Evolutionary conservation across 1,284 basidiomycete species (phyloP), one percentile per base, ranked within the genome.

Genomic region (Rhodotorula sp.): DNA sequence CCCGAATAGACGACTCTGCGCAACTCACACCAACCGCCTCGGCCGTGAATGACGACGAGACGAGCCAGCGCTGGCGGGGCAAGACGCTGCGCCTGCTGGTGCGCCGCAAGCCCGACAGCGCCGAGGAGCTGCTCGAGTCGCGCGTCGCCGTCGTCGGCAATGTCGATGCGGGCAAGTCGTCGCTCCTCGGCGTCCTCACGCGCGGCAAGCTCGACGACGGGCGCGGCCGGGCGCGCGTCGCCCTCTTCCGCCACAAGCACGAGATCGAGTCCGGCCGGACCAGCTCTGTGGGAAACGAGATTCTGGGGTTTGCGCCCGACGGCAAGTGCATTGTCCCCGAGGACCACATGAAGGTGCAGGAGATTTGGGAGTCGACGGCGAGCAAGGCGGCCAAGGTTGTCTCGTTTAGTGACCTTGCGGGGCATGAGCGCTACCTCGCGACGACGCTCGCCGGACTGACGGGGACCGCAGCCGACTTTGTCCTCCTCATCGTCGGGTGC

Each of bases 321-420:
- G 91, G 91, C 21, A 82, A 85, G 48, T 66, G 56, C n/a, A 68
- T 75, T 57, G 61, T 71, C 12, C 74, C 70, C 10, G 75, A 70
- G 27, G 68, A 63, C 13, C 71, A 74, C 50, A 48, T 92, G 46
- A 77, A 75, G 60, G 78, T 97, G 83, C 94, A 92, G 82, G 84
- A 96, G 70, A 88, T 89, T 14, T 99, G 96, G 96, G 94, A 98
- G 77, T 91, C 96, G 78, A 97, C 99, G n/a, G 94, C 93, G 65
- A 84, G 88, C 60, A 88, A 90, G 77, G 89, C 92, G 0, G 89
- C 93, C 56, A 99, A 98, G 82, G 93, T 99, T 13, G 88, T 98
- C 52, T 53, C 42, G 42, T 65, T 76, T 54, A 67, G 75, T 44
- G 66, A 72, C 57, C 23, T 78, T 12, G 76, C 78, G 3, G 78